A percentile compares a stretch with the other conserved stretches of the same genome.
phyloP scores from a whole-genome alignment of 176 grass and related monocot genomes.

The Bromus sterilis region DNA sequence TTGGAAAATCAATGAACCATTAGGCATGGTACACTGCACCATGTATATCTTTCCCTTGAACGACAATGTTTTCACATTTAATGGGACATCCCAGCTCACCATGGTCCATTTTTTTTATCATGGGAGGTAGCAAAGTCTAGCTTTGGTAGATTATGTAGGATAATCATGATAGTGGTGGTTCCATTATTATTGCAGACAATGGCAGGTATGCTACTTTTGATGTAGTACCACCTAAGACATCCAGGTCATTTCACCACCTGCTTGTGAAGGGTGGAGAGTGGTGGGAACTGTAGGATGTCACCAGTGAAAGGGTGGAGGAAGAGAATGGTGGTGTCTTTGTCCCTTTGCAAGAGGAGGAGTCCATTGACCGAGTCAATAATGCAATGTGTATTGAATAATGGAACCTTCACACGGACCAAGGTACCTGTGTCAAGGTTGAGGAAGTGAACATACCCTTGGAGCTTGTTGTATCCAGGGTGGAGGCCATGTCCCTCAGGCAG shows the following conservation, averaged over 20 bases:
- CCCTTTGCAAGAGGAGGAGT: too few relatives aligned
- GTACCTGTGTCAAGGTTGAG: too few relatives aligned
- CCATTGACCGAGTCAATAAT: not conserved
- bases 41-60: too few relatives aligned
- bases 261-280: not conserved
- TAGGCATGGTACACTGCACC: too few relatives aligned
- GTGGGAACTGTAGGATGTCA: not conserved
- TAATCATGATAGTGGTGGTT: not conserved
- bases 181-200: not conserved
- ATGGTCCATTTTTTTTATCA: not conserved
- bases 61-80: too few relatives aligned
- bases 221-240: not conserved
- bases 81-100: not conserved
- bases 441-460: not conserved
- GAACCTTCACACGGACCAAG: not conserved
- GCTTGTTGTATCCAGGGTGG: too few relatives aligned
- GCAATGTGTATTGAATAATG: not conserved
- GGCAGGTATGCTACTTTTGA: not conserved
- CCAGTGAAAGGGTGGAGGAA: not conserved
- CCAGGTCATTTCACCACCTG: not conserved
- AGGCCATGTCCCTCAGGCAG: too few relatives aligned
- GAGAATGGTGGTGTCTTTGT: not conserved
- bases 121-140: not conserved
- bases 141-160: too few relatives aligned
- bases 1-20: too few relatives aligned